phyloP scores from a whole-genome alignment of 805 yeast genomes.

The Candida krabiensis region DNA sequence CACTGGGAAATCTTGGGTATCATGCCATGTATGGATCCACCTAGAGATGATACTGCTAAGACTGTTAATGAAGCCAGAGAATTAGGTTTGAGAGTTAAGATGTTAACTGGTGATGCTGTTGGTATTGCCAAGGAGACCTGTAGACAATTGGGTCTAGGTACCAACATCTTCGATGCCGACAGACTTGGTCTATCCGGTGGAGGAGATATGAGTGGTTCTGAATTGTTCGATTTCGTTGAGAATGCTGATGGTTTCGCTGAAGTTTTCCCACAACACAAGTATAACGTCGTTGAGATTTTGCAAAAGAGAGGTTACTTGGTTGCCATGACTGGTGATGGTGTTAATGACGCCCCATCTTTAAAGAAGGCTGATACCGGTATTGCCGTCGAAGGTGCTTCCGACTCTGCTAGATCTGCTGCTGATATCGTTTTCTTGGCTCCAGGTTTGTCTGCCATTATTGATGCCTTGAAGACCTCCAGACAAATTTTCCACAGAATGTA shows the following conservation, averaged over 20 bases:
- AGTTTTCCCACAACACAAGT: slow-evolving; percentile 98
- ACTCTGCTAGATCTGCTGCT: slow-evolving; percentile 96
- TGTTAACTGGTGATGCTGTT: slow-evolving; percentile 99
- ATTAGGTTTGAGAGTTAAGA: slow-evolving; percentile 93
- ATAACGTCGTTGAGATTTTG: slow-evolving; percentile 91
- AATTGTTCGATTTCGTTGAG: slow-evolving; percentile 95
- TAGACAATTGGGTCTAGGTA: slow-evolving; percentile 95
- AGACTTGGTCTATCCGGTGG: slow-evolving; percentile 92
- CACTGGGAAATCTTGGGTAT: slow-evolving; percentile 98
- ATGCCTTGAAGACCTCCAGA: slow-evolving; percentile 91
- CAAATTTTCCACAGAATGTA: slow-evolving; percentile 99
- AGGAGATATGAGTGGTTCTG: slow-evolving; percentile 96
- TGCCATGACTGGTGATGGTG: slow-evolving; percentile 99
- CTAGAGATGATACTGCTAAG: slow-evolving; percentile 96
- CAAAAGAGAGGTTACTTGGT: slow-evolving; percentile 96
- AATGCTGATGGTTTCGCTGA: slow-evolving; percentile 98
- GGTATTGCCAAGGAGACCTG: slow-evolving; percentile 99
- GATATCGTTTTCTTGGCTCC: slow-evolving; percentile 95
- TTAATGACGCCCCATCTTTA: slow-evolving; percentile 95
- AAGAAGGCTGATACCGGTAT: slow-evolving; percentile 96
- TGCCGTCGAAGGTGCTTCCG: slow-evolving; percentile 98
- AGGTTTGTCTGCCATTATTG: slow-evolving; percentile 92
- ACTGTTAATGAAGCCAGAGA: slow-evolving; percentile 89
- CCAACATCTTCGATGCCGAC: slow-evolving; percentile 95
- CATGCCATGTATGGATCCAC: slow-evolving; percentile 99